Conservation (phyloP, 225 moss, liverwort and hornwort species). For the Polytrichum formosum region DNA sequence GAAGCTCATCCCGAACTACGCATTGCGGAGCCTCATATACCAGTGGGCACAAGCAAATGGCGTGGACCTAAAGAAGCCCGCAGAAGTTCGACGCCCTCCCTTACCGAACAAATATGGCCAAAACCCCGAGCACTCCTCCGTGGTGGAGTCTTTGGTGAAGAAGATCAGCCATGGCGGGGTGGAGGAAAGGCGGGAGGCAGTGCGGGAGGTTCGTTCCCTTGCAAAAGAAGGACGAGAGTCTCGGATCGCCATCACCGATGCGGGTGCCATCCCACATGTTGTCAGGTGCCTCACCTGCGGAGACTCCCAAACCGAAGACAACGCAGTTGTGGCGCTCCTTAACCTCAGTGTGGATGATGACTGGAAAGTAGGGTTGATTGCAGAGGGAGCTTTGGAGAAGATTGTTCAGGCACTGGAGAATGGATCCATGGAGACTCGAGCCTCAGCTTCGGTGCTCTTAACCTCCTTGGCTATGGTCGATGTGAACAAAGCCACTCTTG, state of each 20-base stretch:
- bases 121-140: neutral
- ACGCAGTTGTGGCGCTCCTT: conserved; percentile 15
- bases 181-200: conserved; percentile 6
- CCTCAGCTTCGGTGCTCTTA: conserved; percentile 16
- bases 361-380: conserved; percentile 24
- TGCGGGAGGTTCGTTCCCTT: conserved; percentile 9
- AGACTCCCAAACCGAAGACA: conserved; percentile 21
- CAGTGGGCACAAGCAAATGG: conserved; percentile 18
- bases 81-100: conserved; percentile 1
- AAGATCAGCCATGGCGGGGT: neutral
- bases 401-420: conserved; percentile 17
- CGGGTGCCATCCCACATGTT: conserved; percentile 12
- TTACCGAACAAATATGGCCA: conserved; percentile 5
- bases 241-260: conserved; percentile 16
- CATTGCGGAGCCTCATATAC: conserved; percentile 10
- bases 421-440: conserved; percentile 21
- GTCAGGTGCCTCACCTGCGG: conserved; percentile 18
- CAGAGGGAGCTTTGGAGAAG: conserved; percentile 15
- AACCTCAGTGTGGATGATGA: conserved; percentile 25
- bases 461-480: conserved; percentile 24
- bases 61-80: neutral
- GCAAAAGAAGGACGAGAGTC: conserved; percentile 12
- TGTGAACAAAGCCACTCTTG: conserved; percentile 27
- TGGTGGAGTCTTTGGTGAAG: conserved; percentile 2
- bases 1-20: conserved; percentile 19